Evolutionary conservation across 139 green algal species (phyloP).

Genomic region (Closterium sp.): DNA sequence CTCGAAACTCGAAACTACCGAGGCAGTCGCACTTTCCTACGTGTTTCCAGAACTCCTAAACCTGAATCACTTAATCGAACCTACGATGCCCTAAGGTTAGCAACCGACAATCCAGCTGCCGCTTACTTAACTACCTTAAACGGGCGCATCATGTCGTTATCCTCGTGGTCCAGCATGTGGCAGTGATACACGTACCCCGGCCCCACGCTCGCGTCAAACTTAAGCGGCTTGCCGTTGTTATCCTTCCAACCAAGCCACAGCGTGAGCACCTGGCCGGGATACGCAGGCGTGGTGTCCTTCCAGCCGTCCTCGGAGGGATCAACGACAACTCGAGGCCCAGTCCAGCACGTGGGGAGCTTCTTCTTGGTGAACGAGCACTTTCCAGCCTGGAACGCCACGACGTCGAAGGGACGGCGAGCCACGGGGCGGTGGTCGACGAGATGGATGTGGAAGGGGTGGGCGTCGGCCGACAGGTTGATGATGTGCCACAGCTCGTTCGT

Average conservation of each 20-base stretch:
- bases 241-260: background rate
- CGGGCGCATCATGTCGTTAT: conserved; percentile 35
- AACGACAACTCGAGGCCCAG: background rate
- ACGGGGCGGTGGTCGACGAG: background rate
- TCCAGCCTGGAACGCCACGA: background rate
- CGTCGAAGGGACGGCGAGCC: background rate
- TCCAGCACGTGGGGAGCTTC: background rate
- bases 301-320: background rate
- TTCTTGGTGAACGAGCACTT: background rate
- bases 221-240: background rate
- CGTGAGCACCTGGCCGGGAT: background rate
- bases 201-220: background rate
- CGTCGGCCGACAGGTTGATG: conserved; percentile 9
- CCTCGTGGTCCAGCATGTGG: conserved; percentile 43
- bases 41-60: too few relatives aligned
- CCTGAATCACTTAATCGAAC: too few relatives aligned
- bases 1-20: too few relatives aligned
- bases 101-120: too few relatives aligned
- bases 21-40: too few relatives aligned
- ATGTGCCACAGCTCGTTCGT: conserved; percentile 2
- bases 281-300: background rate
- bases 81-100: too few relatives aligned
- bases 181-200: conserved; percentile 35
- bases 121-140: background rate
- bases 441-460: conserved; percentile 5